Base-by-base conservation (phyloP, 2,329 filamentous ascomycete genomes). In the Ceratocystiopsis sp. region DNA sequence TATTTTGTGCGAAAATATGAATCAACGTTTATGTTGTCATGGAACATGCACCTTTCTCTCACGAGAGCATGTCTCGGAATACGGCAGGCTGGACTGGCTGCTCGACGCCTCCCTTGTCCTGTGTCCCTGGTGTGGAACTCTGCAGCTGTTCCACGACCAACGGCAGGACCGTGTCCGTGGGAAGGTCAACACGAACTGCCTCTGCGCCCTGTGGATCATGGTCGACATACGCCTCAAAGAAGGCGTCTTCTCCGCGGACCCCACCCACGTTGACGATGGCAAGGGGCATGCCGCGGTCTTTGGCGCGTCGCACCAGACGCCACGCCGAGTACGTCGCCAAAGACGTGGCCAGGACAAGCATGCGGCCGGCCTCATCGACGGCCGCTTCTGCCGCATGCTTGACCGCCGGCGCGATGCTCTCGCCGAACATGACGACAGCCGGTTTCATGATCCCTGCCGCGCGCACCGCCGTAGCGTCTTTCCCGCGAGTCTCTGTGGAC, bases 251-350 rank as follows among this genome's bases (percentile, higher is more conserved):
- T 15, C 83, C 81, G 52, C 84, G 70, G 21, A 86, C 78, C 11
- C 84, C 83, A n/a, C 84, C 83, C 46, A 95, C 69, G 54, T 94
- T 96, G 46, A 95, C 64, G 37, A 95, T 78, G 0, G 79, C 87
- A 56, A 96, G 82, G 15, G 85, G 79, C 75, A 93, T 89, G 1
- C 78, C 78, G 49, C 78, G 71, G 52, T 91, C 83, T 52, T 81
- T 79, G 29, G 89, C 91, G 46, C 79, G 68, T 63, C 86, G 89
- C 2, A 82, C 85, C 43, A 98, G 61, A 45, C 89, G 69, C 86
- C 86, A 98, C 0, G 91, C 91, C 12, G 86, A 94, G 59, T 93
- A 96, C 0, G 91, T 96, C 7, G 91, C 91, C 40, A 96, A 69
- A 48, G 84, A 94, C 34, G 84, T 95, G 4, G 87, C 91, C 15